These are phyloP conservation scores for Thraustotheca clavata DNA, from an alignment of 352 stramenopile genomes.

Conservation along the genomic window DNA sequence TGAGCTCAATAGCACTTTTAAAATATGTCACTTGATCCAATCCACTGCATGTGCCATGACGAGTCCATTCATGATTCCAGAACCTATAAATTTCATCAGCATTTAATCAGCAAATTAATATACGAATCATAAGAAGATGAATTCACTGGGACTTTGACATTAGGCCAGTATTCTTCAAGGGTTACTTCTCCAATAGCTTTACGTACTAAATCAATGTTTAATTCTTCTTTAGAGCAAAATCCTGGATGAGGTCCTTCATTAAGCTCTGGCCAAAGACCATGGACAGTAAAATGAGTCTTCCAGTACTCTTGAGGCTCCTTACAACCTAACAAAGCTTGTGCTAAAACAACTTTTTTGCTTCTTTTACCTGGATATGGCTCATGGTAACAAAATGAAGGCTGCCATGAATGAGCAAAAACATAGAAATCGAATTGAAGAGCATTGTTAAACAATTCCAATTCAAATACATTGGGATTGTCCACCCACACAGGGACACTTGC, in stretches of 20 bases:
- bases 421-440: constrained; percentile 68
- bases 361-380: constrained; percentile 26
- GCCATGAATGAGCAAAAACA: constrained; percentile 87
- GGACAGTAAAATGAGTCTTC: constrained; percentile 80
- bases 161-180: constrained; percentile 77
- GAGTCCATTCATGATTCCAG: constrained; percentile 91
- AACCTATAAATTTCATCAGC: constrained; percentile 66
- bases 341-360: neutral
- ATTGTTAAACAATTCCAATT: constrained; percentile 2
- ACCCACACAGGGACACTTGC: neutral
- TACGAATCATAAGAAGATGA: constrained; percentile 24
- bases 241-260: constrained; percentile 51
- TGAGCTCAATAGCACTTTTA: constrained; percentile 58
- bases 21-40: constrained; percentile 84
- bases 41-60: constrained; percentile 89
- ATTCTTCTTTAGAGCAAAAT: constrained; percentile 63
- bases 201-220: constrained; percentile 56
- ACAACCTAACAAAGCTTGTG: constrained; percentile 58
- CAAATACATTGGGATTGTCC: neutral
- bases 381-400: constrained; percentile 71
- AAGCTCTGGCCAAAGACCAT: constrained; percentile 84
- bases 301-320: constrained; percentile 51
- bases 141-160: constrained; percentile 59
- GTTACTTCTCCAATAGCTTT: constrained; percentile 53
- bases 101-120: constrained; percentile 29